Base-by-base conservation (phyloP, 306 rosid species). In the Gastrolobium villosum region DNA sequence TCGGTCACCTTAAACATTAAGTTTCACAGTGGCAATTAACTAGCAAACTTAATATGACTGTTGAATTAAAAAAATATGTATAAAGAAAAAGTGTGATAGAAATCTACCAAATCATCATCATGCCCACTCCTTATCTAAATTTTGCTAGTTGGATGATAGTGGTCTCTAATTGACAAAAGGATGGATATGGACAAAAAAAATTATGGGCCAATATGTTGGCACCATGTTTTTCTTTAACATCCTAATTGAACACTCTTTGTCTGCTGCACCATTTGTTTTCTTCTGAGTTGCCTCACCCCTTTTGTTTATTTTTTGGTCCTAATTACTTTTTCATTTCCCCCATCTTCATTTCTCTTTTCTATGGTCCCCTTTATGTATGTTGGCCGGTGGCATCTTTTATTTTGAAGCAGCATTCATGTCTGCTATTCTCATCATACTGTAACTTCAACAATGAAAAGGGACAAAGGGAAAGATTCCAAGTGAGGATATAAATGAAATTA, bases 201-300 rank as follows among this genome's bases (percentile, higher is more conserved):
- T 68, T 45, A 88, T 82, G 90, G 93, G 87, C 77, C 90, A 71
- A 56, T 77, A 83, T 88, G 91, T 85, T 87, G 87, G 84, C 74
- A 65, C 75, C 85, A 57, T 80, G 86, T 87, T 82, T 65, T 76
- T 68, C 85, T 71, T 81, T 55, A 37, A 56, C 45, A 37, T 88
- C 87, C 75, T 3, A 70, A 65, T 84, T 84, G 60, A 83, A 78
- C 81, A 67, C 66, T 69, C 74, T 82, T 83, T 87, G 88, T 85
- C 87, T 75, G 20, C 86, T 46, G 6, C 78, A 70, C 81, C 63
- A 59, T 62, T 83, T 77, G 5, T 75, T 86, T 82, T 72, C 15
- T 65, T 56, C 84, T 71, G 10, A 61, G 64, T 79, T 79, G 53
- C 62, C 37, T 20, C 48, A 6, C 1, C 60, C 45, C 43, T 28